Conservation (phyloP, 345 rosid genomes). For the Gossypium raimondii region DNA sequence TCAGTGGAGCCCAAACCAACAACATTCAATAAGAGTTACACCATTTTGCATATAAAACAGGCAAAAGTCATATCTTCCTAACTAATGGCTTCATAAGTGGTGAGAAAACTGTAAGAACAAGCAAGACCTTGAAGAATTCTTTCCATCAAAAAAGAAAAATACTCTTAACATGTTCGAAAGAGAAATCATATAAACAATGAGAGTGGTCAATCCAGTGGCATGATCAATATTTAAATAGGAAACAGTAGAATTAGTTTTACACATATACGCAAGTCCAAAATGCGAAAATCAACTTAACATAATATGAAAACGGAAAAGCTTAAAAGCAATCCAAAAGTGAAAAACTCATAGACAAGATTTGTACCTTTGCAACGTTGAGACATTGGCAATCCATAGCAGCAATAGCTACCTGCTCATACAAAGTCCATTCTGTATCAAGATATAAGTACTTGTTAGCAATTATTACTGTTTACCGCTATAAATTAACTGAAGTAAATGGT, state of each 20-base stretch:
- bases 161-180: background rate
- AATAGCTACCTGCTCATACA: conserved; percentile 85
- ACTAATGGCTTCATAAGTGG: background rate
- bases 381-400: conserved; percentile 97
- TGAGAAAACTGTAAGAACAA: conserved; percentile 1
- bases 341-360: background rate
- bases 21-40: background rate
- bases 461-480: background rate
- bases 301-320: background rate
- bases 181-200: background rate
- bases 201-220: background rate
- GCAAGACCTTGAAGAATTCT: background rate
- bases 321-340: conserved; percentile 1
- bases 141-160: background rate
- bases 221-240: background rate
- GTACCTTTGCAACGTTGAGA: conserved; percentile 80
- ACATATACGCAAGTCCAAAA: background rate
- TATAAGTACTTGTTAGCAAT: background rate
- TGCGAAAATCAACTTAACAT: background rate
- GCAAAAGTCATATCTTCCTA: conserved; percentile 3
- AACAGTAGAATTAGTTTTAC: background rate
- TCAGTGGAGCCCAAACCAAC: background rate
- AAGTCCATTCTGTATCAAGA: conserved; percentile 74
- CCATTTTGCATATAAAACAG: background rate
- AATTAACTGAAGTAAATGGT: background rate